Evolutionary conservation across 1,139 yeast species (phyloP), one percentile per base, ranked within the genome.

Genomic region (Candida albicans): DNA sequence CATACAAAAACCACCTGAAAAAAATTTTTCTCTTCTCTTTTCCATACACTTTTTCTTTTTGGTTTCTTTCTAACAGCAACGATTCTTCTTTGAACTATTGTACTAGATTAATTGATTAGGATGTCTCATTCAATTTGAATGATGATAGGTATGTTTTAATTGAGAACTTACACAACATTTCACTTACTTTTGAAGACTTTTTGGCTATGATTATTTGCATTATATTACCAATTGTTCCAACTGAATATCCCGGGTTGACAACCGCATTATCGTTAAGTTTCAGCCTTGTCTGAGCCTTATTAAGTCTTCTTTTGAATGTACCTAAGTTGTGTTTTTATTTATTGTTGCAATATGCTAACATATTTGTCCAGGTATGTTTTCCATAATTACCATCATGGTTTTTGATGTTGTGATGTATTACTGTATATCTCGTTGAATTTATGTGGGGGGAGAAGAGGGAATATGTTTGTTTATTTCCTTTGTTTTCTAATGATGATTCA

Each of bases 241-340:
- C 88, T 79, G 88, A 82, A 81, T 78, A 59, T 55, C 64, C 75
- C 73, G 73, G 80, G 87, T 81, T 76, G 87, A 82, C 87, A 82
- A 79, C 35, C 62, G 84, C 84, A 77, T 68, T 64, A 61, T 82
- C 87, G 87, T 82, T 82, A 82, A 82, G 88, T 82, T 82, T 82
- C 87, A 82, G 87, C 87, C 87, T 82, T 82, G 87, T 82, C 82
- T 82, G 88, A 82, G 87, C 84, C 63, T 8, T n/a, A 29, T 29
- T n/a, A 27, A n/a, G 29, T 10, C 29, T 27, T 27, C 12, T 10
- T 27, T 10, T 27, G 11, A 10, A 27, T 18, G 22, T 18, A 18
- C 8, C 11, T 12, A 6, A 33, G 28, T 18, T 2, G 15, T 7
- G 27, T 33, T 29, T 11, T 11, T 29, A 11, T 29, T 11, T 29